Percentiles rank a stretch among this genome's conserved stretches.
These are phyloP conservation scores for Heteromeles arbutifolia DNA, from an alignment of 306 rosid genomes.

Conservation along the genomic window DNA sequence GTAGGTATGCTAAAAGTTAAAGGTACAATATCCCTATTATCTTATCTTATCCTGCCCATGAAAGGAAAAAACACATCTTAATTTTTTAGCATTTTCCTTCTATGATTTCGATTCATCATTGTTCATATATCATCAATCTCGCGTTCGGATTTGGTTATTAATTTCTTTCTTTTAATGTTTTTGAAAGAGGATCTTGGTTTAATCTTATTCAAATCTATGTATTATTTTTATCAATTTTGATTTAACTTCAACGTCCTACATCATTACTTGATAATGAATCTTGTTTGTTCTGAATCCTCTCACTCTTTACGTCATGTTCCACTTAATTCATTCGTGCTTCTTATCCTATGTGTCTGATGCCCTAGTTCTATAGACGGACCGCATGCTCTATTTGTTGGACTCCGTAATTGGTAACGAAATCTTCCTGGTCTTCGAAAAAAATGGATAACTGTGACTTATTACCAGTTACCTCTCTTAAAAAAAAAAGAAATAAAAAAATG, in stretches of 20 bases:
- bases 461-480: no score
- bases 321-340: no score
- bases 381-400: no score
- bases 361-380: no score
- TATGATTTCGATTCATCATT: not conserved
- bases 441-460: no score
- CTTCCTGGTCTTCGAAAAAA: no score
- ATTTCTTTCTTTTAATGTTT: not conserved
- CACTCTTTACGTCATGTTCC: no score
- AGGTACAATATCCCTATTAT: not conserved
- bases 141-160: not conserved
- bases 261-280: not conserved
- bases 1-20: no score
- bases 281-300: no score
- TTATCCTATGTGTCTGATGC: no score
- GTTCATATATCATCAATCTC: not conserved
- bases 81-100: not conserved
- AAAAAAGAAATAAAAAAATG: no score
- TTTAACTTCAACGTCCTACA: not conserved
- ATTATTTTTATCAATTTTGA: not conserved
- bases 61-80: not conserved
- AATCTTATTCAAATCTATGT: not conserved
- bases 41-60: not conserved
- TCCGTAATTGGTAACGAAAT: no score
- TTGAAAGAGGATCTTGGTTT: not conserved